Conservation (phyloP, 2,329 filamentous ascomycete species). For the Claviceps quebecensis region DNA sequence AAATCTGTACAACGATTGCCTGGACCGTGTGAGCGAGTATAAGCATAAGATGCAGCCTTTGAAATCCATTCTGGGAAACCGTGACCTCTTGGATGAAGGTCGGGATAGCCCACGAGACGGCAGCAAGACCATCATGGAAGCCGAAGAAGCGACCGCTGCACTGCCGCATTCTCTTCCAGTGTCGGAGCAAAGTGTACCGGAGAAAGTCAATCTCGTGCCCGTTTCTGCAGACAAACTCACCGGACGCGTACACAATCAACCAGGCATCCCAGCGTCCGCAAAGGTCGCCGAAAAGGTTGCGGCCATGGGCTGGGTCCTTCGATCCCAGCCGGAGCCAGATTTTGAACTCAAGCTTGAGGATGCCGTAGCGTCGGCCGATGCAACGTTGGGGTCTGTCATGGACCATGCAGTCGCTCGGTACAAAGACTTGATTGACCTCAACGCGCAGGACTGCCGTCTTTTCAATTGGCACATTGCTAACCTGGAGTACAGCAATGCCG, state of each 20-base stretch:
- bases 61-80: constrained; percentile 68
- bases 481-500: constrained; percentile 92
- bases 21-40: constrained; percentile 83
- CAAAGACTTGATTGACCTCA: constrained; percentile 66
- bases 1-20: constrained; percentile 84
- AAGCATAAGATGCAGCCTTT: constrained; percentile 61
- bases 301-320: constrained; percentile 70
- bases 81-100: constrained; percentile 66
- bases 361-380: constrained; percentile 47
- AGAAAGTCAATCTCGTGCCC: constrained; percentile 43
- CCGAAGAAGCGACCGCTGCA: constrained; percentile 55
- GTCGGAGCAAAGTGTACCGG: constrained; percentile 38
- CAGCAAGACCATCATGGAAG: constrained; percentile 52
- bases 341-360: constrained; percentile 58
- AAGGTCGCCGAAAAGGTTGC: constrained; percentile 66
- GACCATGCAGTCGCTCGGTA: constrained; percentile 87
- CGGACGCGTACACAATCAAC: constrained; percentile 57
- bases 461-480: constrained; percentile 99
- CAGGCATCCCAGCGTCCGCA: constrained; percentile 51
- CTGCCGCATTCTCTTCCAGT: constrained; percentile 41
- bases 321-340: constrained; percentile 44
- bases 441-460: constrained; percentile 73
- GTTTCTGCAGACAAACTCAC: constrained; percentile 56
- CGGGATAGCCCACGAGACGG: constrained; percentile 62
- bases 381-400: constrained; percentile 80